Percentiles rank a stretch among this genome's conserved stretches.
Conservation (phyloP, 1,139 yeast species). For the Blastobotrys capitulatus region DNA sequence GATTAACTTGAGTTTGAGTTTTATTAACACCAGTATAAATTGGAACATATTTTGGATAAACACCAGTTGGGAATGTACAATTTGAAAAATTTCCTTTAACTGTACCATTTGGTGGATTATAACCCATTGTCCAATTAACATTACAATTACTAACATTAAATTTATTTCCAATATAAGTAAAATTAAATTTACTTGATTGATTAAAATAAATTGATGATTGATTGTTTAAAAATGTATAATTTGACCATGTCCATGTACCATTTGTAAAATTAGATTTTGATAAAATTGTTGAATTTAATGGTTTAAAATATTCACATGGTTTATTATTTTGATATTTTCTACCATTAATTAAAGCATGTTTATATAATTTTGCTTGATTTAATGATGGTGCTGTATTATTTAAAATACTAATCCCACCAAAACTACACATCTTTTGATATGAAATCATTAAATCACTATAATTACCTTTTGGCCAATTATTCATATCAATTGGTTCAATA, state of each 20-base stretch:
- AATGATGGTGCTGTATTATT: background rate
- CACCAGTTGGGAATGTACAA: background rate
- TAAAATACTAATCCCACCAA: background rate
- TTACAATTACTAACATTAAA: background rate
- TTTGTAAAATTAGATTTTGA: background rate
- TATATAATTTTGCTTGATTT: background rate
- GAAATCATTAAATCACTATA: background rate
- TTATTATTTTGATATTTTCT: background rate
- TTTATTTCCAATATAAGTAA: background rate
- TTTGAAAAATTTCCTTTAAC: background rate
- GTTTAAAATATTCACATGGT: background rate
- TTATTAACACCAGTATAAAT: background rate
- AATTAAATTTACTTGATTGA: background rate
- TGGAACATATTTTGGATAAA: background rate
- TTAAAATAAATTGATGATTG: background rate
- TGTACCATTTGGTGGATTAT: background rate
- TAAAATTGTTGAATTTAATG: background rate
- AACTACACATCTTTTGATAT: constrained; percentile 1
- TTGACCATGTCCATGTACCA: background rate
- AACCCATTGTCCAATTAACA: background rate
- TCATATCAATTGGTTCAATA: background rate
- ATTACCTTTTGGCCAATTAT: background rate
- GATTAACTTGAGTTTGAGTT: background rate
- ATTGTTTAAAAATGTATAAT: background rate
- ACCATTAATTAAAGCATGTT: background rate